These are phyloP conservation scores for Sphenostylis stenocarpa DNA, from an alignment of 306 rosid species.

Conservation along the genomic window DNA sequence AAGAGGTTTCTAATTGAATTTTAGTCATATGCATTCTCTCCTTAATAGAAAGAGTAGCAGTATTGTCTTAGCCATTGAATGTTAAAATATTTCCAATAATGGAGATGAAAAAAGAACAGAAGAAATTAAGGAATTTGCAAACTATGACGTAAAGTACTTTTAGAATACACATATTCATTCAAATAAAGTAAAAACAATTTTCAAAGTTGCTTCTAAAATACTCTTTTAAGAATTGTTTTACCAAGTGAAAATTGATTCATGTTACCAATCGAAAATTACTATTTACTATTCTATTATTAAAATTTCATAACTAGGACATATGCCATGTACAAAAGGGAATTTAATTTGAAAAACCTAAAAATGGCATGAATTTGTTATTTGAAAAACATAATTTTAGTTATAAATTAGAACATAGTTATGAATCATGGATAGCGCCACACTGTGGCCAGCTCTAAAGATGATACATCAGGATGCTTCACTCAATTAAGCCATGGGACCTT, in stretches of 20 bases:
- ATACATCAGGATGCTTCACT: too few species aligned
- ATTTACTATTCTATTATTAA: neutral
- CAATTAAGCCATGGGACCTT: too few species aligned
- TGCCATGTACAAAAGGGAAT: neutral
- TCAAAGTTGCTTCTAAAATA: neutral
- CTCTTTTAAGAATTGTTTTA: neutral
- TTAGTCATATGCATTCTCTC: constrained; percentile 14
- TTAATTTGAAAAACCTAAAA: too few species aligned
- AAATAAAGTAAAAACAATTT: neutral
- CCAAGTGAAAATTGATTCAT: neutral
- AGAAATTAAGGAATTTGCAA: constrained; percentile 11
- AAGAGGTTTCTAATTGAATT: constrained; percentile 25
- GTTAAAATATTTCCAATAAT: neutral
- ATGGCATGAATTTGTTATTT: too few species aligned
- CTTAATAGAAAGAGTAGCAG: neutral
- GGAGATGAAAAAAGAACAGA: neutral
- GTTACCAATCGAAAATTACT: neutral
- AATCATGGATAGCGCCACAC: too few species aligned
- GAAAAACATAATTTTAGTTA: too few species aligned
- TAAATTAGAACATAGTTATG: too few species aligned
- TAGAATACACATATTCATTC: neutral
- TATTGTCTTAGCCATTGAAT: neutral
- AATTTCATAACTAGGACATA: neutral
- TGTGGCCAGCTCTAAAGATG: too few species aligned
- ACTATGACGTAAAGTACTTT: neutral